Evolutionary conservation across 2,329 filamentous ascomycete species (phyloP).

Genomic region (Calonectria pteridis): DNA sequence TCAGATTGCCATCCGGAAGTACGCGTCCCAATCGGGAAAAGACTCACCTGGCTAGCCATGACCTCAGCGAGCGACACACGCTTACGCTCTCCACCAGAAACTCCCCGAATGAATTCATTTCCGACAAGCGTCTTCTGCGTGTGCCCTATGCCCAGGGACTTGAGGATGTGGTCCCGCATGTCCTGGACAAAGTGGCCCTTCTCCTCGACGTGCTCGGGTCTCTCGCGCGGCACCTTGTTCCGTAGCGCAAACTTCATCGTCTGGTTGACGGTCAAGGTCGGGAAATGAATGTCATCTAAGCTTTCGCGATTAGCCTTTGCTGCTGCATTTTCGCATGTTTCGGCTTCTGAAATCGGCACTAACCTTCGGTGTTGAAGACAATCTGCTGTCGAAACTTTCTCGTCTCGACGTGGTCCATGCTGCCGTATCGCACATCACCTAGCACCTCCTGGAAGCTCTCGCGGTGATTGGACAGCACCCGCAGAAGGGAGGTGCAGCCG

Average conservation of each 20-base stretch:
- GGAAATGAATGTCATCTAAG: constrained; percentile 70
- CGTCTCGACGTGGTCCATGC: constrained; percentile 40
- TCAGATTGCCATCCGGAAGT: not conserved
- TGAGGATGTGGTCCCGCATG: constrained; percentile 53
- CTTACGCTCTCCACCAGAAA: constrained; percentile 74
- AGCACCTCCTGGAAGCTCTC: constrained; percentile 45
- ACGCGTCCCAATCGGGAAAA: not conserved
- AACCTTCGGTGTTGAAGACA: constrained; percentile 50
- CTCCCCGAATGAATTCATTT: constrained; percentile 70
- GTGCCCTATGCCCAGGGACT: constrained; percentile 74
- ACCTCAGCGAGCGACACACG: constrained; percentile 79
- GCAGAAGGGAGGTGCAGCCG: constrained; percentile 48
- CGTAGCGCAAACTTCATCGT: constrained; percentile 74
- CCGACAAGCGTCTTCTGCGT: constrained; percentile 73
- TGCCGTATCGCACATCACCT: constrained; percentile 45
- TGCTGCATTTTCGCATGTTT: not conserved
- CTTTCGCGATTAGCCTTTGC: not conserved
- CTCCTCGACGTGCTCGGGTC: constrained; percentile 53
- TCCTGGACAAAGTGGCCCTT: constrained; percentile 47
- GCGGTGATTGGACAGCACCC: constrained; percentile 46
- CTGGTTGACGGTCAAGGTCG: constrained; percentile 73
- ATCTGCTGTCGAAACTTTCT: constrained; percentile 45
- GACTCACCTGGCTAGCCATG: constrained; percentile 56
- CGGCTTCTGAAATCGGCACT: not conserved
- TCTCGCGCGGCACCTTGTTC: constrained; percentile 70